Base-by-base conservation (phyloP, 2,329 filamentous ascomycete genomes). In the Botrytis hyacinthi region DNA sequence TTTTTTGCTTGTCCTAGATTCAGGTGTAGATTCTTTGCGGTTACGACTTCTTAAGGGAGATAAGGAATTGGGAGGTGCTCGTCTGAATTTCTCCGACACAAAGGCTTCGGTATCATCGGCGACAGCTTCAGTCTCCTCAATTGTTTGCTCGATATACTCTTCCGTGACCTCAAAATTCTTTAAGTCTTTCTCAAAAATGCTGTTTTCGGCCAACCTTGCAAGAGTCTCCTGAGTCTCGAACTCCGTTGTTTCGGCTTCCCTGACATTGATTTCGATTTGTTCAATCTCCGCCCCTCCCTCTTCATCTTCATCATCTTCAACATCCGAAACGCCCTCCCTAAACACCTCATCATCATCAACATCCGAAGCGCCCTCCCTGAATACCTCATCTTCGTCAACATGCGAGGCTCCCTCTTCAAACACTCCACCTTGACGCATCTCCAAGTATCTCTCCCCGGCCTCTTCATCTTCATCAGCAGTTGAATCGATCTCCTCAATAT, bases 231-330 rank as follows among this genome's bases (percentile, higher is more conserved):
- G 66, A 26, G 54, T 63, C 51, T 74, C n/a, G n/a, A 48, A 29
- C 42, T 54, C 44, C 18, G 22, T 71, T 62, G 18, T 74, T 70
- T 59, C 67, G 44, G 51, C 59, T 70, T 69, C 22, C 29, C 48
- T 32, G 26, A 70, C 46, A 35, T 46, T 65, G 26, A n/a, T 35
- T n/a, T 74, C 75, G 12, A 68, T 68, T 42, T 42, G 48, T 42
- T 22, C n/a, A 44, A 57, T 14, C 26, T 57, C 48, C 61, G 35
- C 73, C 59, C 42, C n/a, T 29, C 51, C 14, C 35, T n/a, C 35
- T 32, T 22, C 57, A 8, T 7, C 8, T 8, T 37, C 20, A 14
- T 14, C 32, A 10, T 42, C 35, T 22, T 68, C 32, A 18, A 29
- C 22, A 40, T 40, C 48, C 46, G 46, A 51, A 26, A 51, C 46